Evolutionary conservation across 2,329 filamentous ascomycete genomes (phyloP), one percentile per base, ranked within the genome.

Genomic region (Samsoniella hepiali): DNA sequence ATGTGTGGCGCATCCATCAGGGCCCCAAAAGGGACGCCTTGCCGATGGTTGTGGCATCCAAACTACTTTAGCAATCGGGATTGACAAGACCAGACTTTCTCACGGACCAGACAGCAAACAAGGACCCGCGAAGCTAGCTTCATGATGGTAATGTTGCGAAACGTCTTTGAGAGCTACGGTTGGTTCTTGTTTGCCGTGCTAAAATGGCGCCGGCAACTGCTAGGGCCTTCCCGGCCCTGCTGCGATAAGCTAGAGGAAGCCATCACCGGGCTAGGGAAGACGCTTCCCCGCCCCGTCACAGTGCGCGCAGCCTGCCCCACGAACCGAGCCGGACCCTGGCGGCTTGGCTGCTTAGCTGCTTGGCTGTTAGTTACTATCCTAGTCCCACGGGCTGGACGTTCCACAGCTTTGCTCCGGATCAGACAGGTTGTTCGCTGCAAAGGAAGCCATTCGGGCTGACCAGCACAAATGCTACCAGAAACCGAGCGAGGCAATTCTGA

Each of bases 241-340:
- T 42, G 27, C 60, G 60, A 63, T 63, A 57, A 63, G 51, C 60
- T 63, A 32, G 53, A 62, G 59, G 22, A 55, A 62, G 40, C 60
- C 60, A 63, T 63, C 53, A 51, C 60, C 60, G 53, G 60, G 53
- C 53, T 63, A 40, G 54, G 60, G 44, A 63, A 36, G 44, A 50
- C 36, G 51, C 60, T 63, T 63, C 60, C 60, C 53, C 60, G 60
- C 60, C 54, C 53, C 53, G 13, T 63, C 53, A 62, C 40, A 47
- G 40, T 47, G 50, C 50, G 38, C 59, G 50, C 45, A 32, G 44
- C 13, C 17, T 51, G 53, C 54, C 60, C 59, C 50, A 55, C 32
- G 59, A 55, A 55, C 42, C 22, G 40, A 62, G 42, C 51, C n/a
- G 10, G 40, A 56, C 22, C 59, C 59, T 40, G 15, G 59, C 45